Base-by-base conservation (phyloP, 306 rosid genomes). In the Urtica urens region DNA sequence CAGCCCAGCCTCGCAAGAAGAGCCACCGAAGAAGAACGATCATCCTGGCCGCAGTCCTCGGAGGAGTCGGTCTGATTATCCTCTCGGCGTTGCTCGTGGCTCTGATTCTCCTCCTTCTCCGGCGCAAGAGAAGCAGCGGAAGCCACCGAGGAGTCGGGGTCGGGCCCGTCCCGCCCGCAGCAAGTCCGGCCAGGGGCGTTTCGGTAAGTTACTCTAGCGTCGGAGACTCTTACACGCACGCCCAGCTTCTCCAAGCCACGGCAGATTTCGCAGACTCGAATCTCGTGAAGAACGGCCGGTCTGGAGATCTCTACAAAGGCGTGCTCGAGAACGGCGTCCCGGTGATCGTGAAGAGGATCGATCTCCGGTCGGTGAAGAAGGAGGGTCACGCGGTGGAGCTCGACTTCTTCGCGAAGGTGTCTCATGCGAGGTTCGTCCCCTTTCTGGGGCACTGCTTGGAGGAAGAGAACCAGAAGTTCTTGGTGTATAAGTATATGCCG, bases 291-390 rank as follows among this genome's bases (percentile, higher is more conserved):
- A 68, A 64, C 26, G 95, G 97, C 34, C 95, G 73, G 70, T 68
- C 92, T 0, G 97, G 97, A 59, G 94, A 90, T 69, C 68, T 90
- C 20, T 81, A 68, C 68, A 64, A 55, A 6, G 97, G 97, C 39
- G 71, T 81, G 26, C 55, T 85, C 67, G 95, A 84, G 47, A 73
- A 72, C 55, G 97, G 94, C 59, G 49, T 78, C 26, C 77, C 69
- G 42, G 76, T 77, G 4, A 78, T 77, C 48, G 58, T 90, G 53
- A 90, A 81, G 67, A 74, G 80, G 79, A 65, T 90, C 6, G 81
- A 84, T 67, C 49, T 69, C 67, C 64, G 40, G 0, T 26, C 71
- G 22, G 26, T 55, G 34, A 79, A 71, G 72, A 90, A 57, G 50
- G 87, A 81, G 17, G 53, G 82, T 11, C 73, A 79, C 67, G 27